A percentile compares a stretch with the other conserved stretches of the same genome.
Evolutionary conservation across 2,329 filamentous ascomycete genomes (phyloP).

Genomic region (Phaeosphaeriaceae sp.): DNA sequence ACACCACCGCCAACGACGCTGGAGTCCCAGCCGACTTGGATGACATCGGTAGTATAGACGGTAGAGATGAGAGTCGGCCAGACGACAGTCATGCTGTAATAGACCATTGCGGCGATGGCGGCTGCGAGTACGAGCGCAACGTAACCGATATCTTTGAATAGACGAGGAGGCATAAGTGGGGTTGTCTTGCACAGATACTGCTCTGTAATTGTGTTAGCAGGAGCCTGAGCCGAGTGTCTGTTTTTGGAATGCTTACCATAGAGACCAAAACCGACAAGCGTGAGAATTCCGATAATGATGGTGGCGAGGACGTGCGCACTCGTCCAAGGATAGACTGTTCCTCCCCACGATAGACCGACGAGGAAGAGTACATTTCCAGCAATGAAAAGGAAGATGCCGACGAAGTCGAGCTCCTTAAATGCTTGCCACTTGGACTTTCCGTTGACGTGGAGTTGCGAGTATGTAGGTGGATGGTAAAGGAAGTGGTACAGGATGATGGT

Average conservation of each 20-base stretch:
- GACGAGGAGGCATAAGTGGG: slow-evolving; percentile 32
- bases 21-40: slow-evolving; percentile 36
- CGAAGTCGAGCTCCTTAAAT: slow-evolving; percentile 49
- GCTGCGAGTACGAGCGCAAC: slow-evolving; percentile 31
- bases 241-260: slow-evolving; percentile 21
- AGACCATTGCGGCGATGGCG: slow-evolving; percentile 35
- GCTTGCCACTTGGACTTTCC: slow-evolving; percentile 25
- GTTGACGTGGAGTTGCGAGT: slow-evolving; percentile 46
- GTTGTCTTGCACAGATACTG: slow-evolving; percentile 26
- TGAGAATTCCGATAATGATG: slow-evolving; percentile 27
- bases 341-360: slow-evolving; percentile 55
- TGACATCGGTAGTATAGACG: slow-evolving; percentile 28
- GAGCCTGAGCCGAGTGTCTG: not conserved
- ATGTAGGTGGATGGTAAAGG: slow-evolving; percentile 56
- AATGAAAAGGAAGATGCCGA: slow-evolving; percentile 53
- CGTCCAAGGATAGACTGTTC: slow-evolving; percentile 22
- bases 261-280: slow-evolving; percentile 16
- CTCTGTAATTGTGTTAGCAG: slow-evolving; percentile 7
- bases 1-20: slow-evolving; percentile 34
- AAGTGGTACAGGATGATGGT: slow-evolving; percentile 52
- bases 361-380: slow-evolving; percentile 52
- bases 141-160: slow-evolving; percentile 38
- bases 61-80: slow-evolving; percentile 40
- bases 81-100: slow-evolving; percentile 35
- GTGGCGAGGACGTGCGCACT: slow-evolving; percentile 5